phyloP scores from a whole-genome alignment of 768 basidiomycete species.

The Suillus subluteus region DNA sequence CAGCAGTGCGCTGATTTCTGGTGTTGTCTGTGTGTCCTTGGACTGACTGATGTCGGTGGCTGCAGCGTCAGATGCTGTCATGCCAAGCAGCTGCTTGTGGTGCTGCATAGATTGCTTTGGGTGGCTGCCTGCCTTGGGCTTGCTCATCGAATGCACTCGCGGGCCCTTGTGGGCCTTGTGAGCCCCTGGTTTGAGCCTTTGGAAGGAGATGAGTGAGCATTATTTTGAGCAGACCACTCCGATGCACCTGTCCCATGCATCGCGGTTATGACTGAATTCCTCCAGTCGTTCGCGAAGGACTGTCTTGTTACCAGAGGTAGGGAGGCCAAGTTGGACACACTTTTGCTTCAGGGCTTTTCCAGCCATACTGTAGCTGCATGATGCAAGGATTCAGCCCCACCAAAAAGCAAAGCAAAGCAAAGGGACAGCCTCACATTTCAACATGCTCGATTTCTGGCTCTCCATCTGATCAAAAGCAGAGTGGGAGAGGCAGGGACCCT shows the following conservation, averaged over 20 bases:
- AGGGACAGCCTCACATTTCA: no score
- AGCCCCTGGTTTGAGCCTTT: constrained; percentile 2
- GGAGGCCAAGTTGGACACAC: background rate
- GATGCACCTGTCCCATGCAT: background rate
- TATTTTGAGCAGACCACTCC: no score
- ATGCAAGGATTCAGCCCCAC: no score
- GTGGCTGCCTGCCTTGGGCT: background rate
- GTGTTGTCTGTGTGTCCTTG: constrained; percentile 4
- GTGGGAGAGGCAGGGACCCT: no score
- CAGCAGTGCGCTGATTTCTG: background rate
- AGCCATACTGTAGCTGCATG: background rate
- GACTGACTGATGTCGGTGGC: background rate
- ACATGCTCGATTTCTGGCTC: no score
- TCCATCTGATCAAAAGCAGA: no score
- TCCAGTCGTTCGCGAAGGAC: background rate
- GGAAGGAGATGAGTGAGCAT: background rate
- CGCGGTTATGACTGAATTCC: background rate
- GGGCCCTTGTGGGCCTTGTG: constrained; percentile 9
- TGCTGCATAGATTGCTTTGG: constrained; percentile 5
- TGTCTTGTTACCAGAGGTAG: background rate
- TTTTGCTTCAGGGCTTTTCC: background rate
- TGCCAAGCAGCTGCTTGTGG: background rate
- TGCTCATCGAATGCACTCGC: no score
- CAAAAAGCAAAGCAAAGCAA: no score
- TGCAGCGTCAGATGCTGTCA: background rate